Evolutionary conservation across 2,329 filamentous ascomycete species (phyloP).

Genomic region (Trichoderma arundinaceum): DNA sequence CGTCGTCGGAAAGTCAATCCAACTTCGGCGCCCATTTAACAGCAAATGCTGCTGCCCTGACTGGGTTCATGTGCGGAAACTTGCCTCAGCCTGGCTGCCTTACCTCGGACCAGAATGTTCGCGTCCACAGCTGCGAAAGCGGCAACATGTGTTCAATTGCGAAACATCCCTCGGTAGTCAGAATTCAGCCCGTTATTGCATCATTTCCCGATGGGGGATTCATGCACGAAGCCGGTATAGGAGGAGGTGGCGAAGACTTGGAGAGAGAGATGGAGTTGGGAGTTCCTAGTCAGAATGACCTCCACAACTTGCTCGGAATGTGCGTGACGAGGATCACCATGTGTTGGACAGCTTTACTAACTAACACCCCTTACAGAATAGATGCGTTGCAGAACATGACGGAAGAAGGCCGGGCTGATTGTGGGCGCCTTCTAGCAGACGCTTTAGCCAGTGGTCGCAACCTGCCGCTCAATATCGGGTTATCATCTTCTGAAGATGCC

Average conservation of each 20-base stretch:
- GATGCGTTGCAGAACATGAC: conserved; percentile 30
- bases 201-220: conserved; percentile 64
- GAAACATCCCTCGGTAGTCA: conserved; percentile 63
- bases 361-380: conserved; percentile 33
- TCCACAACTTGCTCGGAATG: conserved; percentile 55
- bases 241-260: conserved; percentile 79
- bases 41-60: conserved; percentile 69
- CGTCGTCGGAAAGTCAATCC: conserved; percentile 48
- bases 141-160: conserved; percentile 64
- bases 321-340: conserved; percentile 33
- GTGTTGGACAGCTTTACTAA: not conserved
- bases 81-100: conserved; percentile 71
- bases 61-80: conserved; percentile 79
- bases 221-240: conserved; percentile 75
- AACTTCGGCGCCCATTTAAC: conserved; percentile 51
- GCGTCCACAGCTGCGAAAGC: conserved; percentile 86
- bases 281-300: conserved; percentile 56
- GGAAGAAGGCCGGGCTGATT: conserved; percentile 10
- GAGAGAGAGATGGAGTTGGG: conserved; percentile 71
- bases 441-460: conserved; percentile 37
- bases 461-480: conserved; percentile 38
- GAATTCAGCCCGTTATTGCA: conserved; percentile 78
- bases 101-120: conserved; percentile 64
- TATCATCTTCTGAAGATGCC: conserved; percentile 33
- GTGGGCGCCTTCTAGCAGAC: conserved; percentile 31